Percentiles rank a stretch among this genome's conserved stretches.
These are phyloP conservation scores for Datura wrightii DNA, from an alignment of 257 asterid species.

Conservation along the genomic window DNA sequence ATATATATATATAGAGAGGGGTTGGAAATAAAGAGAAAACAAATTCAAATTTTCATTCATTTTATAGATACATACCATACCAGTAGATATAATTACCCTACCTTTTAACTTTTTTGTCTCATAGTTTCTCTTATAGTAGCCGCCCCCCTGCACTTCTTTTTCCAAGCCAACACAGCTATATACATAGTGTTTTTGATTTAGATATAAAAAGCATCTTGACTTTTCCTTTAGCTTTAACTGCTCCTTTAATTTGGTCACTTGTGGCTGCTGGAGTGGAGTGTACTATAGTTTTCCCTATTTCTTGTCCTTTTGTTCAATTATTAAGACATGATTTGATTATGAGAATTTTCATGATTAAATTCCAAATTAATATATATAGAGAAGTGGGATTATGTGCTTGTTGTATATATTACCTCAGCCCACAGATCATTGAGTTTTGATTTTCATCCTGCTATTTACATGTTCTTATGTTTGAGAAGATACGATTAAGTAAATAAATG, in stretches of 20 bases:
- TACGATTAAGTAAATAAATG: too few relatives aligned
- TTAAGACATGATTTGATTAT: neutral
- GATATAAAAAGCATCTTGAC: neutral
- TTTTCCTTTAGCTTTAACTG: neutral
- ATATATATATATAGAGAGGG: neutral
- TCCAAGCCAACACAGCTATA: too few relatives aligned
- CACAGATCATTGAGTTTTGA: too few relatives aligned
- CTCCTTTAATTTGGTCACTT: neutral
- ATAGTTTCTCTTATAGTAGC: neutral
- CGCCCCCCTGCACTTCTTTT: conserved; percentile 12
- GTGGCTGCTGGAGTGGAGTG: neutral
- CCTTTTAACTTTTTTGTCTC: neutral
- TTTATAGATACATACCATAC: too few relatives aligned
- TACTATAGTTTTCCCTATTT: neutral
- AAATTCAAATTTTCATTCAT: too few relatives aligned
- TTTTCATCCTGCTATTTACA: too few relatives aligned
- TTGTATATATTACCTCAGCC: too few relatives aligned
- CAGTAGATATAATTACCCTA: too few relatives aligned
- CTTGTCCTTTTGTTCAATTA: neutral
- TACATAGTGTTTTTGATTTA: too few relatives aligned
- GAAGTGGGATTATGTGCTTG: too few relatives aligned
- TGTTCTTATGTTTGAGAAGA: too few relatives aligned
- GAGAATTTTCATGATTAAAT: neutral
- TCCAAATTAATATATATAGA: too few relatives aligned
- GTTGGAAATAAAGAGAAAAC: neutral